Base-by-base conservation (phyloP, 768 basidiomycete genomes). In the Amanita brunnescens region DNA sequence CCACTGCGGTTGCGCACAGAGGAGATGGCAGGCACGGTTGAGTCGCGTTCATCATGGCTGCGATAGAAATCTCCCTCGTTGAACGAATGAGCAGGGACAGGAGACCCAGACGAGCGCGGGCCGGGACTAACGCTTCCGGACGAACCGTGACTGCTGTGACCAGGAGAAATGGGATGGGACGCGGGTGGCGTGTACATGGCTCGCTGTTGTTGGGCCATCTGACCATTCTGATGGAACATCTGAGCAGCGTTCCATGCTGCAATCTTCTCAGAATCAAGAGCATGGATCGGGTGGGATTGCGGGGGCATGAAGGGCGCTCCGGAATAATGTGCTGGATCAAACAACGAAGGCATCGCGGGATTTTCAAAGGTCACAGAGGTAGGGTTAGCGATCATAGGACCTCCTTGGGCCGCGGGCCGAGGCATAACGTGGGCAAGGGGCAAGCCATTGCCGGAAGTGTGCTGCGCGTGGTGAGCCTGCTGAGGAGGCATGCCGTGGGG, bases 401-500 rank as follows among this genome's bases (percentile, higher is more conserved):
- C 55, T 34, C 40, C 38, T 35, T 44, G 52, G 5, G 40, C 39
- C 46, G 54, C 47, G 30, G 57, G 41, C 24, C 57, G 57, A 29
- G 57, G 54, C 20, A 58, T 41, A 16, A 58, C 48, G 29, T 58
- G 57, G 16, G 54, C 38, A 23, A 58, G 54, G 47, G 43, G 57
- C 33, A 58, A 40, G 13, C 52, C 44, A 34, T 58, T 58, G 13
- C 48, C 41, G 2, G 53, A 34, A 51, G 18, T 20, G 24, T 46
- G 45, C 13, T 42, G 44, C 3, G 42, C 35, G 9, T 35, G 42
- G 6, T 42, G 43, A 21, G 34, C 18, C 23, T n/a, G n/a, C n/a
- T n/a, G n/a, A n/a, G n/a, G n/a, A n/a, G 51, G 51, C 24, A 47
- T 16, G 49, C 61, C 67, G 54, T 70, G 71, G 29, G 67, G 61